phyloP scores from a whole-genome alignment of 2,329 filamentous ascomycete genomes.

The Monosporascus sp. region DNA sequence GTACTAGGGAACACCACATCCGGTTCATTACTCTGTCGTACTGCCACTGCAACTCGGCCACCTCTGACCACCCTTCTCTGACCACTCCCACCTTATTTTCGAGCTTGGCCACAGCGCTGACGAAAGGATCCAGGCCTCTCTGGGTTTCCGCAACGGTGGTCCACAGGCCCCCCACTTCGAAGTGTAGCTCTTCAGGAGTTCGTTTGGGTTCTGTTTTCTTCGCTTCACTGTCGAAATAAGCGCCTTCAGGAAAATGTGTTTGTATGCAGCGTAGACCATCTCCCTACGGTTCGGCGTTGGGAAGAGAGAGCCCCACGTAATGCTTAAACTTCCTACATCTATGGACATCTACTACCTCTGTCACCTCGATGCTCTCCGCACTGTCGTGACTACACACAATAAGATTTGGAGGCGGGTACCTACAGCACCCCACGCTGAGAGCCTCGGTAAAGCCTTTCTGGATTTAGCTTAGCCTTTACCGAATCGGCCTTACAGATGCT shows the following conservation, averaged over 20 bases:
- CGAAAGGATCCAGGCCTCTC: no score
- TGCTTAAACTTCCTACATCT: no score
- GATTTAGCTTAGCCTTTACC: not conserved
- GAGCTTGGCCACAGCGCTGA: no score
- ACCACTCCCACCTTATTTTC: no score
- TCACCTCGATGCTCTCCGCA: no score
- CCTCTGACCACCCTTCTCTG: no score
- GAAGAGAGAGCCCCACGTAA: not conserved
- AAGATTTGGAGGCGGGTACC: no score
- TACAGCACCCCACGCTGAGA: not conserved
- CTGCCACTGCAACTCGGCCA: no score
- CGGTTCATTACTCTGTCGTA: no score
- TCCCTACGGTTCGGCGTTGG: not conserved
- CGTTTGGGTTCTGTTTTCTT: not conserved
- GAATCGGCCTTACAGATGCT: not conserved
- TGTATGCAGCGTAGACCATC: not conserved
- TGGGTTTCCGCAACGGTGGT: not conserved
- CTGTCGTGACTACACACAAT: no score
- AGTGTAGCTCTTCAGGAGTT: not conserved
- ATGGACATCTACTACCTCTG: no score
- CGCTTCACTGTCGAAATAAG: not conserved
- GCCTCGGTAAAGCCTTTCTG: not conserved
- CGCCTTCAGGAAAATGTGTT: not conserved
- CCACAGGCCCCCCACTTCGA: not conserved
- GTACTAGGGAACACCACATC: no score